Conservation (phyloP, 129 eudicot species). For the Chrysanthemum seticuspe region DNA sequence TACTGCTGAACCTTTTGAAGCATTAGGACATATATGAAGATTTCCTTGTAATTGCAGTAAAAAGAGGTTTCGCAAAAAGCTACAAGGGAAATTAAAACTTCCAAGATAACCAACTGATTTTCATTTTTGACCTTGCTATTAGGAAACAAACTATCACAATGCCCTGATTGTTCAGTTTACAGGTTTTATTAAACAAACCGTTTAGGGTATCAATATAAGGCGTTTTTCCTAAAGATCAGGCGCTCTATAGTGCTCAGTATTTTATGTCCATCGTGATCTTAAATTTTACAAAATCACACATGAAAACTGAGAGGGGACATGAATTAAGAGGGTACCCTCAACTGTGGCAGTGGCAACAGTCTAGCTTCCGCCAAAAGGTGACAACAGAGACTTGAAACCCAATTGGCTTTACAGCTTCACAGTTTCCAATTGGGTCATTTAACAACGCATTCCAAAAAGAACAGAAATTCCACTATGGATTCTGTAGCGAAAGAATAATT, state of each 20-base stretch:
- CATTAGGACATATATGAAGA: no score
- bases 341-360: not conserved
- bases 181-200: not conserved
- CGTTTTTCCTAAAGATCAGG: not conserved
- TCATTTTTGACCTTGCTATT: no score
- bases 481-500: not conserved
- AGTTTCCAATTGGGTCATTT: constrained; percentile 17
- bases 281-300: not conserved
- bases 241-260: not conserved
- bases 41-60: no score
- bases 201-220: not conserved
- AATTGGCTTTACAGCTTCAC: constrained; percentile 15
- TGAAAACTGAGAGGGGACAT: not conserved
- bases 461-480: constrained; percentile 4
- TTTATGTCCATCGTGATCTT: no score
- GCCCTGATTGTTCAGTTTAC: not conserved
- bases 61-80: no score
- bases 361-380: no score
- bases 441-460: not conserved
- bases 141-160: no score
- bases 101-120: no score
- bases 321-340: not conserved
- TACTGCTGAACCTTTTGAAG: no score
- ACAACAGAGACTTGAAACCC: not conserved
- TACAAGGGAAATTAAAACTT: no score